Conservation (phyloP, 176 grass and related monocot genomes). For the Carex littledalei region DNA sequence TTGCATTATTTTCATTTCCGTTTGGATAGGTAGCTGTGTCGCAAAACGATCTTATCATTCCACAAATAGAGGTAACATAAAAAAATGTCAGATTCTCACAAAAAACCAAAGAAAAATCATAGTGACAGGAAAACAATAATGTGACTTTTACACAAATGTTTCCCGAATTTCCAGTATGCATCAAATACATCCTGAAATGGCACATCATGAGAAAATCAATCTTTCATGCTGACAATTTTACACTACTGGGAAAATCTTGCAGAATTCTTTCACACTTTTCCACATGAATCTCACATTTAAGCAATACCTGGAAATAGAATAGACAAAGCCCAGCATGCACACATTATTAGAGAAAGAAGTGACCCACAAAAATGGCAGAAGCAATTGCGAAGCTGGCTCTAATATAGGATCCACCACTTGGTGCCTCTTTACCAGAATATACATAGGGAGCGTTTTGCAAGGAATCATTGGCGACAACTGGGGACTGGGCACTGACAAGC, state of each 20-base stretch:
- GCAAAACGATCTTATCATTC: background rate
- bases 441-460: background rate
- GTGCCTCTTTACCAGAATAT: background rate
- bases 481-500: background rate
- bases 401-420: background rate
- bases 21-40: background rate
- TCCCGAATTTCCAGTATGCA: background rate
- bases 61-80: background rate
- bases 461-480: background rate
- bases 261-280: background rate
- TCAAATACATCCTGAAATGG: background rate
- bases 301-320: background rate
- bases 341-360: background rate
- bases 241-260: background rate
- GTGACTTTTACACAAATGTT: background rate
- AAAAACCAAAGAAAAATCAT: background rate
- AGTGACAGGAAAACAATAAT: background rate
- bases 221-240: background rate
- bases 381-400: background rate
- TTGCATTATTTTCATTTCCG: background rate
- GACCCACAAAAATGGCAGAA: background rate
- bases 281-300: background rate
- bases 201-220: constrained; percentile 2
- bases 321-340: background rate
- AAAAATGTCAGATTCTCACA: background rate